These are phyloP conservation scores for Kwoniella sp. DNA, from an alignment of 768 basidiomycete species.

Conservation along the genomic window DNA sequence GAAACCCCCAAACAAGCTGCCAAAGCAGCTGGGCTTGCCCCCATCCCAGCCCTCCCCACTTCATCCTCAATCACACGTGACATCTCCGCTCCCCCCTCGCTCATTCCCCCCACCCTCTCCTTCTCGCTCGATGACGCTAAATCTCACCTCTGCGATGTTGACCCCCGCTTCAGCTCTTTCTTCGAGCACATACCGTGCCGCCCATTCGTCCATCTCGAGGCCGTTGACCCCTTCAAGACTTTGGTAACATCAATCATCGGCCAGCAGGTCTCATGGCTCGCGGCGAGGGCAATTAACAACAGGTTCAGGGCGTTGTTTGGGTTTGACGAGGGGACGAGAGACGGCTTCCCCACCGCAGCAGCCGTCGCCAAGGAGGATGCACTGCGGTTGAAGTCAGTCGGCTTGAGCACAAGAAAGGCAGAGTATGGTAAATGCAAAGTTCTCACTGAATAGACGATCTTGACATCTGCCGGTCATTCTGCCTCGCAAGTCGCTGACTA, in stretches of 20 bases:
- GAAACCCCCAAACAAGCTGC: no score
- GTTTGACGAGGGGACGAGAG: conserved; percentile 50
- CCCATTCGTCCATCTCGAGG: conserved; percentile 73
- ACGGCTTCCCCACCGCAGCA: conserved; percentile 68
- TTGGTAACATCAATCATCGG: conserved; percentile 73
- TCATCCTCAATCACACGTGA: no score
- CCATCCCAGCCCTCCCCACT: neutral
- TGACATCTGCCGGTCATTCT: no score
- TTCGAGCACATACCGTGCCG: conserved; percentile 70
- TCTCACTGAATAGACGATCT: no score
- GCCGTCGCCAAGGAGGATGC: conserved; percentile 69
- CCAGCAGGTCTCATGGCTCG: conserved; percentile 68
- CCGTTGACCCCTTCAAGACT: conserved; percentile 82
- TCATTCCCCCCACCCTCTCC: conserved; percentile 70
- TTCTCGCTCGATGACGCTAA: conserved; percentile 80
- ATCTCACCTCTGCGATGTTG: conserved; percentile 67
- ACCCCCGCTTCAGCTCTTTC: conserved; percentile 70
- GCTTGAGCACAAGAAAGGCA: conserved; percentile 80
- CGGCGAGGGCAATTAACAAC: conserved; percentile 79
- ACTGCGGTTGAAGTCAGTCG: conserved; percentile 67
- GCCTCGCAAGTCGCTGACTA: no score
- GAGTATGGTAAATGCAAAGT: conserved; percentile 73
- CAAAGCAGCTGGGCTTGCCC: neutral
- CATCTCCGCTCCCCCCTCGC: no score
- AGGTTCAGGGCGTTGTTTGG: conserved; percentile 76